Base-by-base conservation (phyloP, 176 grass and related monocot genomes). In the Oryza coarctata region DNA sequence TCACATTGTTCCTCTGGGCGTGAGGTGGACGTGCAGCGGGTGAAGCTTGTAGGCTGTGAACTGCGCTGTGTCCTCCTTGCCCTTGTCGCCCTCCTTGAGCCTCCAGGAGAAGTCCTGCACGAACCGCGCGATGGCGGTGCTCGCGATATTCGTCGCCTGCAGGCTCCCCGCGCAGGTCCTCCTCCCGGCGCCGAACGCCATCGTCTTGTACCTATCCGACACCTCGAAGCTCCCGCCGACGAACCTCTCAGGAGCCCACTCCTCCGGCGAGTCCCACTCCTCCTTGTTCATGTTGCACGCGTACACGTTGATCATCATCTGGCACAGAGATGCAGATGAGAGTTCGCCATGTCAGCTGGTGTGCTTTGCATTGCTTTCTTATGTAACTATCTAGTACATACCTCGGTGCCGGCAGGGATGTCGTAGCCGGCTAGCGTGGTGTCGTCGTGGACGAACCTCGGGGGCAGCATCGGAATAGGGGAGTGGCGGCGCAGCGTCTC, bases 191-290 rank as follows among this genome's bases (percentile, higher is more conserved):
- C 94, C 94, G 4, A 94, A 97, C 14, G 94, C 85, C 80, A 97
- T 92, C 8, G 87, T 94, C 82, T 94, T 94, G 84, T 91, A 73
- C 73, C 85, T 33, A 68, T 94, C 83, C 5, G 64, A 77, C 5
- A 34, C 17, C 13, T 92, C 85, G 23, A 84, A 82, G 29, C 70
- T 75, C 12, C 79, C 80, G 11, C 68, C 76, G 63, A 97, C 28
- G 71, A 92, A 97, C 82, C 94, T 89, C 85, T 94, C 94, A 12
- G 94, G 94, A n/a, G 31, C 86, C 94, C 94, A 97, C 28, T 90
- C 82, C 66, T 92, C 72, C 0, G 94, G 94, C 12, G 85, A 44
- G 8, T 74, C 71, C 94, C 94, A 97, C 9, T 80, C 87, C 9
- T 26, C 75, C 40, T 88, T 86, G 83, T 94, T 78, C 91, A 94